Base-by-base conservation (phyloP, 768 basidiomycete species). In the Fistulinella prunicolor region DNA sequence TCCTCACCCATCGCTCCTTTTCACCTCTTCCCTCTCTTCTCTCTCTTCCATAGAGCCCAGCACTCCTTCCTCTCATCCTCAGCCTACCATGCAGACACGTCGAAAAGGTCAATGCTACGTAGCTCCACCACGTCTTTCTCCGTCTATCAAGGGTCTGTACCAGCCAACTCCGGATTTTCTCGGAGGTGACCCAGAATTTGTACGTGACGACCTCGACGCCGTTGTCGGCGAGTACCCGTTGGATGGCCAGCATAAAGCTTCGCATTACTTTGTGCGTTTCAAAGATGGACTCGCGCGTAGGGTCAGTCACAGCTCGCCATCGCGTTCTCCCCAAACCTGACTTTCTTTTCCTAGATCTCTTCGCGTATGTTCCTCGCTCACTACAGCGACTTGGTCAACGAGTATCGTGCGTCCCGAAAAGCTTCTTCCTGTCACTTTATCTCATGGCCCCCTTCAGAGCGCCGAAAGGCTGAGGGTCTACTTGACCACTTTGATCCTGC, bases 241-340 rank as follows among this genome's bases (percentile, higher is more conserved):
- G 19, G 50, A 49, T 17, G 44, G 37, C 10, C 65, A 74, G 5
- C 65, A 59, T 7, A 58, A 54, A 19, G 59, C 63, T n/a, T 59
- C 70, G 16, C 85, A 74, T 58, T 87, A 82, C 61, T 89, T 77
- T 65, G 86, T 80, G 36, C 75, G 78, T 29, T 78, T 75, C 53
- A 64, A 68, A 38, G 75, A 75, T 16, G 85, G 82, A n/a, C 74
- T 80, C 23, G 74, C 77, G 10, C 73, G 77, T 55, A 81, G 76
- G 69, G 86, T 85, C 49, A 47, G 74, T 61, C 37, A 22, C 17
- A 20, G 28, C 10, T 42, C 26, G 29, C 16, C 3, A 12, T 30
- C 10, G 19, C 12, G 16, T n/a, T 6, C 22, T 47, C 21, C 14
- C 12, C 14, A 38, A 29, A 4, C 47, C 54, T 51, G 46, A 43